phyloP scores from a whole-genome alignment of 306 rosid species.

The Vicia sativa region DNA sequence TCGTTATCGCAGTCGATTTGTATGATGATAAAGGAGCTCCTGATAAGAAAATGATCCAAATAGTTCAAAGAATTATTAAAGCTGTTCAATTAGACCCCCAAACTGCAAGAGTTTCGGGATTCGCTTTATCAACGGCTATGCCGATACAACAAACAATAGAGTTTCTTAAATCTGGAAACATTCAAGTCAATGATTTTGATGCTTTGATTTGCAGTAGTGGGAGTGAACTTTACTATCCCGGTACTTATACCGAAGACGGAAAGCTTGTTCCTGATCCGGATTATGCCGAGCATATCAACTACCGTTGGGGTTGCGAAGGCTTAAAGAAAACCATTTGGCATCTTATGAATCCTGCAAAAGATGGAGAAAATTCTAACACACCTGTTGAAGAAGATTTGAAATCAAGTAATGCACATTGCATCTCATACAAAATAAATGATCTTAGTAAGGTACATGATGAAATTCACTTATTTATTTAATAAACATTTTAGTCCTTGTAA shows the following conservation, averaged over 20 bases:
- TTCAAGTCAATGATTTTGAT: slow-evolving; percentile 42
- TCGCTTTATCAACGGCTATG: slow-evolving; percentile 44
- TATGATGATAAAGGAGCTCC: slow-evolving; percentile 40
- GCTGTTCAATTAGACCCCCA: slow-evolving; percentile 44
- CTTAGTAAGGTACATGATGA: slow-evolving; percentile 33
- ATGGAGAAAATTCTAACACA: slow-evolving; percentile 17
- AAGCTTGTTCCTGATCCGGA: slow-evolving; percentile 40
- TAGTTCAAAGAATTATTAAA: slow-evolving; percentile 39
- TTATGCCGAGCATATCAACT: slow-evolving; percentile 39
- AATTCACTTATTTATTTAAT: background rate
- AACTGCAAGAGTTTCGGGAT: slow-evolving; percentile 43
- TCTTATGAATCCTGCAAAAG: slow-evolving; percentile 35
- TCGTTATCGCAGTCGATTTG: slow-evolving; percentile 40
- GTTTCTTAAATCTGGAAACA: slow-evolving; percentile 35
- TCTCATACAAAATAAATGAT: slow-evolving; percentile 41
- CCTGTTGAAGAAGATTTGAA: slow-evolving; percentile 39
- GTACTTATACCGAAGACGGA: slow-evolving; percentile 34
- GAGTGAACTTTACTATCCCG: slow-evolving; percentile 46
- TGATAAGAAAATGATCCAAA: slow-evolving; percentile 14
- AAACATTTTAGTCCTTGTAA: background rate
- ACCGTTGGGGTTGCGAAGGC: slow-evolving; percentile 44
- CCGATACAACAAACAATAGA: slow-evolving; percentile 33
- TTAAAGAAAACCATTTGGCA: slow-evolving; percentile 42
- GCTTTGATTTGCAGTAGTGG: slow-evolving; percentile 47
- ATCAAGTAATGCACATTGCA: slow-evolving; percentile 44